A percentile compares a stretch with the other conserved stretches of the same genome.
Conservation (phyloP, 345 rosid species). For the Cardamine resedifolia region DNA sequence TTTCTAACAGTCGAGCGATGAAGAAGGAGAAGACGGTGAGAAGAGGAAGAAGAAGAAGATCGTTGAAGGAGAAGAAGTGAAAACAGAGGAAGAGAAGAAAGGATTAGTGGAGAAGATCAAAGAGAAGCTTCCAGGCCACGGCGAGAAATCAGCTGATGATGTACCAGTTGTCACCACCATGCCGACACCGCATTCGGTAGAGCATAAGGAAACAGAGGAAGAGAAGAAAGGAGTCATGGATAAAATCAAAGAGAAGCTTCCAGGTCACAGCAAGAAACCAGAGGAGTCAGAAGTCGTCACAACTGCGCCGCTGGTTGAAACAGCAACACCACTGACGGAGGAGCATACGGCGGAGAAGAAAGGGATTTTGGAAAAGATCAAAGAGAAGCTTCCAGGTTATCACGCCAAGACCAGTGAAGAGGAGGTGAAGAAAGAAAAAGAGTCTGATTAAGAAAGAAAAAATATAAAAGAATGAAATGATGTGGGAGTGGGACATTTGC, state of each 20-base stretch:
- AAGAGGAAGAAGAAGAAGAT: conserved; percentile 47
- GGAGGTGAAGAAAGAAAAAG: conserved; percentile 44
- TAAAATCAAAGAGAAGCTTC: conserved; percentile 61
- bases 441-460: conserved; percentile 16
- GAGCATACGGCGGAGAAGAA: conserved; percentile 53
- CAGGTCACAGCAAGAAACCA: conserved; percentile 43
- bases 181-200: not conserved
- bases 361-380: conserved; percentile 76
- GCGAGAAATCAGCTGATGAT: not conserved
- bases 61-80: conserved; percentile 17
- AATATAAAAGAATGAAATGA: not conserved
- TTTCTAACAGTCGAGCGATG: conserved; percentile 60
- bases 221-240: conserved; percentile 55
- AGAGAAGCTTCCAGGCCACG: conserved; percentile 63
- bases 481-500: conserved; percentile 24
- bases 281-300: conserved; percentile 32
- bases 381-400: conserved; percentile 79
- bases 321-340: not conserved
- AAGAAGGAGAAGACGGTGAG: conserved; percentile 70
- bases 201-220: not conserved
- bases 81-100: conserved; percentile 60
- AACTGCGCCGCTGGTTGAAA: not conserved
- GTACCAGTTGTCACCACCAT: not conserved
- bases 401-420: conserved; percentile 55
- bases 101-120: conserved; percentile 59